A percentile compares a stretch with the other conserved stretches of the same genome.
Conservation (phyloP, 257 asterid genomes). For the Petrea volubilis region DNA sequence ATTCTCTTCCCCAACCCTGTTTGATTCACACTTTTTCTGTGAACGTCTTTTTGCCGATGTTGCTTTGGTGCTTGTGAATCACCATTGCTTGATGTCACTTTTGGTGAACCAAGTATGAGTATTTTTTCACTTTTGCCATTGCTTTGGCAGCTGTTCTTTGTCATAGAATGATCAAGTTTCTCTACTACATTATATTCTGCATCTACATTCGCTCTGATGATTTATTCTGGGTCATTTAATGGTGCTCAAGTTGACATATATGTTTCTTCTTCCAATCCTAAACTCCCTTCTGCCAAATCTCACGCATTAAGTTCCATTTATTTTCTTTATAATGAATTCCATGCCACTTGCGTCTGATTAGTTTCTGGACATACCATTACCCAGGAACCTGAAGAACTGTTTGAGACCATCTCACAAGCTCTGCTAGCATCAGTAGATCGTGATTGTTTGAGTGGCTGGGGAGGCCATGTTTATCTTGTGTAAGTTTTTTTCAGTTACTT, state of each 20-base stretch:
- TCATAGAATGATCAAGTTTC: not conserved
- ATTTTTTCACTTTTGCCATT: not conserved
- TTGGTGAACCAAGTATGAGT: not conserved
- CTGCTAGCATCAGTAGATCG: conserved; percentile 86
- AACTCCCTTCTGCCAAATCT: not conserved
- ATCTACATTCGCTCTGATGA: not conserved
- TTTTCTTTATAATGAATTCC: not conserved
- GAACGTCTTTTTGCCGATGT: not conserved
- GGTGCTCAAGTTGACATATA: not conserved
- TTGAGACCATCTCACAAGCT: conserved; percentile 94
- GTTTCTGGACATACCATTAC: not conserved
- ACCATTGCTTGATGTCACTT: not conserved
- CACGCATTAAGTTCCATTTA: not conserved
- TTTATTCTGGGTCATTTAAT: not conserved
- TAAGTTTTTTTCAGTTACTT: conserved; percentile 38
- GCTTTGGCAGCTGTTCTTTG: not conserved
- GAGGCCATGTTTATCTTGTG: conserved; percentile 96
- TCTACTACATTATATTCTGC: not conserved
- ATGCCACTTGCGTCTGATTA: not conserved
- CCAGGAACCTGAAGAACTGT: conserved; percentile 90
- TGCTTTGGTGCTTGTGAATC: not conserved
- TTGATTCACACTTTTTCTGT: not conserved
- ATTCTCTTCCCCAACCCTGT: not conserved
- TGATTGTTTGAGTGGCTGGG: conserved; percentile 99
- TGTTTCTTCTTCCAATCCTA: not conserved